Base-by-base conservation (phyloP, 2,329 filamentous ascomycete species). In the Sporothrix curviconia region DNA sequence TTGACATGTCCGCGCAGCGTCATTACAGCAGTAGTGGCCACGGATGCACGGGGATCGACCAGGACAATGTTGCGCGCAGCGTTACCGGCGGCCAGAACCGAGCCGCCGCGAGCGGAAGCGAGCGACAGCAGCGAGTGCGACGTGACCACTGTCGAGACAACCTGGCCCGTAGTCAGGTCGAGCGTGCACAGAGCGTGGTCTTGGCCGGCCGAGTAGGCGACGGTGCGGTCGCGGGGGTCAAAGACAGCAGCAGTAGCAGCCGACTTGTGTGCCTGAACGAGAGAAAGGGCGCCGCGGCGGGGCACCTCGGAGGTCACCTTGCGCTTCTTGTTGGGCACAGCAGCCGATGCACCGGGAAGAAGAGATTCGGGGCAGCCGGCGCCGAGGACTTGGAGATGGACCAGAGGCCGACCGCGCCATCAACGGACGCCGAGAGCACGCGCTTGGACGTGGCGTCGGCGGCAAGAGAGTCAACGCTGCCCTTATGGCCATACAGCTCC, bases 111-210 rank as follows among this genome's bases (percentile, higher is more conserved):
- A 14, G 99, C 76, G 6, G 91, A 85, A 62, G 84, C 81, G 7
- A 96, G 78, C 30, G 86, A 91, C 60, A 95, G 81, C 7, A 99
- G 80, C 1, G 91, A 84, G 71, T 96, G 89, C 57, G 89, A 84
- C 0, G 91, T 94, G 1, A 89, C 88, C 57, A 94, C 80, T 4
- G 89, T 90, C 68, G 90, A 89, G 42, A 97, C 90, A 59, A 89
- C 82, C 28, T 78, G 76, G 56, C 83, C 79, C 1, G 92, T 96
- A 0, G 91, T 86, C 47, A 99, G 80, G 75, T 99, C 94, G 75
- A 95, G 88, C 0, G 94, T 97, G 62, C 87, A 86, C 64, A 97
- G 77, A 1, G 89, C 89, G 77, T 96, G 92, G 75, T 99, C 95
- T 75, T 89, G 88, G 17, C 91, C 95, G 22, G 86, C 84, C 1